phyloP scores from a whole-genome alignment of 2,329 filamentous ascomycete genomes.

The Aspergillus pseudoterreus region DNA sequence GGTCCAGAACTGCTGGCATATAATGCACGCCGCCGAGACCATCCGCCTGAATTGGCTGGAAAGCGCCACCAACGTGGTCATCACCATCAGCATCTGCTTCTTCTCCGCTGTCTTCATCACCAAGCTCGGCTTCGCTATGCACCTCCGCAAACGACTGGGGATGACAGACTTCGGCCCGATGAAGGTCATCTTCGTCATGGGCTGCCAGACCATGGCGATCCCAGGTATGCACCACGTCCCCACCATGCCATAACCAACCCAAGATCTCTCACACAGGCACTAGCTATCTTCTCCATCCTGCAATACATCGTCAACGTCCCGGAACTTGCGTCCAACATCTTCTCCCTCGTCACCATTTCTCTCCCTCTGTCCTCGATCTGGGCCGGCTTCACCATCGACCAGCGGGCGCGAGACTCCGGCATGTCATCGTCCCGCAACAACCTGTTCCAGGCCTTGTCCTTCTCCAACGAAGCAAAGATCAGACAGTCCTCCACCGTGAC shows the following conservation, averaged over 20 bases:
- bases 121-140: constrained; percentile 59
- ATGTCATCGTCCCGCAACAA: constrained; percentile 16
- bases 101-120: constrained; percentile 60
- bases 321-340: constrained; percentile 53
- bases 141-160: constrained; percentile 53
- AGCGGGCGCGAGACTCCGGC: constrained; percentile 1
- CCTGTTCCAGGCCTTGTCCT: constrained; percentile 25
- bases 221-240: constrained; percentile 47
- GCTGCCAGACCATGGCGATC: constrained; percentile 62
- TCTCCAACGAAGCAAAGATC: constrained; percentile 9
- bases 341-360: constrained; percentile 59
- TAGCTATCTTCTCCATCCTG: constrained; percentile 59
- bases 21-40: constrained; percentile 31
- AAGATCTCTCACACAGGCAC: constrained; percentile 7
- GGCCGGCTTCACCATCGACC: constrained; percentile 47
- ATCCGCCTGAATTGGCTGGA: constrained; percentile 37
- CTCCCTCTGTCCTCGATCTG: constrained; percentile 65
- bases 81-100: constrained; percentile 57
- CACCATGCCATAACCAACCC: constrained; percentile 6
- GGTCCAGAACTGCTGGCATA: constrained; percentile 46
- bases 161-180: constrained; percentile 61
- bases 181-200: constrained; percentile 65
- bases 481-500: constrained; percentile 10
- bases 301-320: constrained; percentile 51
- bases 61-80: constrained; percentile 47